These are phyloP conservation scores for Sarocladiaceae sp. DNA, from an alignment of 2,329 filamentous ascomycete genomes.

Conservation along the genomic window DNA sequence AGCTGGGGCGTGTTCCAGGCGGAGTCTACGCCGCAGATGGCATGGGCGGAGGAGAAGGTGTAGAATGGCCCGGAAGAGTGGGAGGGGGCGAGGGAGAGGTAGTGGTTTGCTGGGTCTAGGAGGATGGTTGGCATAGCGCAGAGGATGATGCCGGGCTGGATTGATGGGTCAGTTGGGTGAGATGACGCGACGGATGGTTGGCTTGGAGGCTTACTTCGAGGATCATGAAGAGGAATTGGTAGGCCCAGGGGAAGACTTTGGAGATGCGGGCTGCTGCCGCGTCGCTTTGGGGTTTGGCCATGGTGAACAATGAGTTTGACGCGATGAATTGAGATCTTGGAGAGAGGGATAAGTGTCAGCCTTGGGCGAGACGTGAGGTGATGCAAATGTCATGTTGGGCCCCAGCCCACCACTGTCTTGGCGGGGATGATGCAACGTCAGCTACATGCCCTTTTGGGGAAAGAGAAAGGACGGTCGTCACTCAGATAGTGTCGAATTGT, in stretches of 20 bases:
- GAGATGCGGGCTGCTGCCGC: not conserved
- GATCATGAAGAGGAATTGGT: constrained; percentile 9
- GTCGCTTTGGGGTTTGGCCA: not conserved
- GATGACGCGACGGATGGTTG: not conserved
- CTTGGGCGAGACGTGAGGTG: no score
- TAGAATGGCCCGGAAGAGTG: not conserved
- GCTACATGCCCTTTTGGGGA: no score
- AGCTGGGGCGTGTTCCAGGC: constrained; percentile 8
- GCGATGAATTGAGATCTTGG: no score
- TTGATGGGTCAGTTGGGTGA: no score
- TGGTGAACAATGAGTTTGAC: not conserved
- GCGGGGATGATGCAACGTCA: no score
- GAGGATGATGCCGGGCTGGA: constrained; percentile 10
- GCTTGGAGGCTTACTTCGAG: constrained; percentile 6
- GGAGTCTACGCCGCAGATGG: not conserved
- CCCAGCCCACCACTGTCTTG: no score
- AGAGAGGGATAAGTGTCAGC: no score
- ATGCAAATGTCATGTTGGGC: no score
- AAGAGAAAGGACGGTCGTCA: no score
- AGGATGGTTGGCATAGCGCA: constrained; percentile 10
- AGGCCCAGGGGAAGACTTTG: constrained; percentile 2
- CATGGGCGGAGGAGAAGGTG: not conserved
- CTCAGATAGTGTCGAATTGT: no score
- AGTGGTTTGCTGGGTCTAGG: constrained; percentile 6
- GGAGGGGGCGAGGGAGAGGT: constrained; percentile 7